A percentile compares a stretch with the other conserved stretches of the same genome.
Conservation (phyloP, 1,284 basidiomycete genomes). For the Xerocomus nothofagi region DNA sequence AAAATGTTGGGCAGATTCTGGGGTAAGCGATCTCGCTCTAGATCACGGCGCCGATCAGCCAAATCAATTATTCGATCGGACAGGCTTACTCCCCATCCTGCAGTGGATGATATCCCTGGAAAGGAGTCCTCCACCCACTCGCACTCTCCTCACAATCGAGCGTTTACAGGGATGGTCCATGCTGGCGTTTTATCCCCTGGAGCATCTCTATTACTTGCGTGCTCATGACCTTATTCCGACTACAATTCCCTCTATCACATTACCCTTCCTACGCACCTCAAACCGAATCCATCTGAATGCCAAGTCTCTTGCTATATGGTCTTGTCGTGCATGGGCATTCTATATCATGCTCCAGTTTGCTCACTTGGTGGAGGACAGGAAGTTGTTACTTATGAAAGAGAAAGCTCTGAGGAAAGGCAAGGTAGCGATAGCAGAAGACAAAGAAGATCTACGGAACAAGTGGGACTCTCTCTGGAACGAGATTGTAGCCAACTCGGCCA, state of each 20-base stretch:
- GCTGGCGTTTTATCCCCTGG: slow-evolving; percentile 80
- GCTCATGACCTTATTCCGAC: slow-evolving; percentile 63
- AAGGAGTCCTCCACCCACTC: slow-evolving; percentile 64
- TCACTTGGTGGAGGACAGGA: slow-evolving; percentile 67
- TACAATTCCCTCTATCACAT: slow-evolving; percentile 44
- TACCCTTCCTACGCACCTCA: slow-evolving; percentile 42
- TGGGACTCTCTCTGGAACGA: slow-evolving; percentile 77
- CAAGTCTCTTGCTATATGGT: slow-evolving; percentile 59
- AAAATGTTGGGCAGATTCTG: slow-evolving; percentile 73
- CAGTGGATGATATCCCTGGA: slow-evolving; percentile 78
- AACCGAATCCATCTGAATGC: slow-evolving; percentile 48
- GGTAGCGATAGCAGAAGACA: slow-evolving; percentile 49
- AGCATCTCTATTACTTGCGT: slow-evolving; percentile 73
- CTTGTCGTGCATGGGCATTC: slow-evolving; percentile 72
- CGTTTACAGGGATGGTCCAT: slow-evolving; percentile 83
- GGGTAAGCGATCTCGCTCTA: slow-evolving; percentile 48
- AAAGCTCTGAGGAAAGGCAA: slow-evolving; percentile 59
- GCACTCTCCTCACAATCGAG: slow-evolving; percentile 70
- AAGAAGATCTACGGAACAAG: slow-evolving; percentile 54
- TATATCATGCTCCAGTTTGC: slow-evolving; percentile 75
- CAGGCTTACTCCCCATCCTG: slow-evolving; percentile 73
- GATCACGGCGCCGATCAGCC: background rate
- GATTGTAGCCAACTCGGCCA: slow-evolving; percentile 69
- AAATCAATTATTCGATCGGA: background rate
- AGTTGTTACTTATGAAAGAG: slow-evolving; percentile 54